A percentile compares a stretch with the other conserved stretches of the same genome.
Conservation (phyloP, 495 filamentous ascomycete genomes). For the Hypoxylon rickii region DNA sequence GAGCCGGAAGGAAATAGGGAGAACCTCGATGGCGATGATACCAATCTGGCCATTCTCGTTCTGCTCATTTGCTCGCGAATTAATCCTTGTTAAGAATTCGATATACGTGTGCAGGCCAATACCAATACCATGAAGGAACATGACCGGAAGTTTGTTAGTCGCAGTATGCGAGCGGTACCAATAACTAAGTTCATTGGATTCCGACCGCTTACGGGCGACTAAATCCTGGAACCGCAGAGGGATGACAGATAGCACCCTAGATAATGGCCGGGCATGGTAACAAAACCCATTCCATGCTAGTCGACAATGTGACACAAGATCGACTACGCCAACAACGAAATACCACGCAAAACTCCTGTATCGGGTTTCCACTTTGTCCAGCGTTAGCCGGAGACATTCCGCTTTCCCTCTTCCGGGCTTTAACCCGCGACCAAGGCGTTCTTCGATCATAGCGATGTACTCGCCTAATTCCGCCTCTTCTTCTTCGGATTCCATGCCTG, state of each 20-base stretch:
- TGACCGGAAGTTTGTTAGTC: constrained; percentile 54
- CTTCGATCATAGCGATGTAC: constrained; percentile 57
- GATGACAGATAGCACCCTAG: constrained; percentile 53
- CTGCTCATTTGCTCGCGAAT: constrained; percentile 38
- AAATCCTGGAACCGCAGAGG: constrained; percentile 58
- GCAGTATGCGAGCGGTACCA: constrained; percentile 68
- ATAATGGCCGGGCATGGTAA: constrained; percentile 47
- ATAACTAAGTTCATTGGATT: constrained; percentile 57
- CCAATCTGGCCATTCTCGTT: constrained; percentile 56
- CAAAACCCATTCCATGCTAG: constrained; percentile 54
- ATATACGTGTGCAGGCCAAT: constrained; percentile 68
- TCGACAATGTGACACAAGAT: constrained; percentile 41
- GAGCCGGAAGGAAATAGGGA: constrained; percentile 66
- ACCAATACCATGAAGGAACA: constrained; percentile 75
- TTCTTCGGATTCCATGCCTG: constrained; percentile 37
- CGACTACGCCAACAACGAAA: constrained; percentile 45
- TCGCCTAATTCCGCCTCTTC: constrained; percentile 61
- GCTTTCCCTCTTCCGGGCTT: constrained; percentile 58
- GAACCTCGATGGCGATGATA: constrained; percentile 66
- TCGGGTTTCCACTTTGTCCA: constrained; percentile 64
- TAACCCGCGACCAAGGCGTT: constrained; percentile 50
- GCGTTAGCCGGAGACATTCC: constrained; percentile 60
- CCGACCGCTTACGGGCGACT: constrained; percentile 48
- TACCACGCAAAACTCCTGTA: constrained; percentile 71
- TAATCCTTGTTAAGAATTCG: constrained; percentile 57